Base-by-base conservation (phyloP, 2,329 filamentous ascomycete genomes). In the Botryotinia convoluta region DNA sequence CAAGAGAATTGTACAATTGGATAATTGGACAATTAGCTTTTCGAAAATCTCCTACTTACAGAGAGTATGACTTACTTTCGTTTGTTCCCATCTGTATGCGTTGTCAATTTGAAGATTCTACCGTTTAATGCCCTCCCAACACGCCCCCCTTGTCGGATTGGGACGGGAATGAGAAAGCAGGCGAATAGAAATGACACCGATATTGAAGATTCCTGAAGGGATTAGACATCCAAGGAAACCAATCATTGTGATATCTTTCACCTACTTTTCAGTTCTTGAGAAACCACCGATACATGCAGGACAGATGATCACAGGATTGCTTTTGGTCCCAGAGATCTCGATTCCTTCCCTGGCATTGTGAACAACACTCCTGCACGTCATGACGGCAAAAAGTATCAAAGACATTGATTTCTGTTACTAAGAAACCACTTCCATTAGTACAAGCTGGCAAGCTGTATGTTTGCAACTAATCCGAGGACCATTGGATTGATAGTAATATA, bases 61-160 rank as follows among this genome's bases (percentile, higher is more conserved):
- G 32, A 48, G 18, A 51, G 45, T n/a, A 67, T 39, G 64, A 35
- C 35, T 54, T 63, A 16, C 44, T 39, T 54, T 63, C 45, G 48
- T 54, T 48, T 44, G n/a, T 51, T 54, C 26, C 48, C 54, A 59
- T 69, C 71, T 69, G 62, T 35, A 72, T 72, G 71, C 71, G 71
- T 72, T 72, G 71, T 72, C 71, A 72, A 59, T 61, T n/a, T n/a
- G 54, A 26, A 62, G 59, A 59, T 72, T 72, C 71, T 51, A 48
- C 51, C 63, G 48, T 45, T 37, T 35, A 26, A 42, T 45, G 37
- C 51, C n/a, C 39, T 60, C 26, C 9, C 37, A 29, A 20, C 48
- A 22, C 70, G 16, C 44, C 44, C 64, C 64, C 45, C 64, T 54
- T 22, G 48, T 68, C 62, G 39, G 29, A 72, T 60, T 60, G 51